These are phyloP conservation scores for Abelmoschus esculentus DNA, from an alignment of 345 rosid species.

Conservation along the genomic window DNA sequence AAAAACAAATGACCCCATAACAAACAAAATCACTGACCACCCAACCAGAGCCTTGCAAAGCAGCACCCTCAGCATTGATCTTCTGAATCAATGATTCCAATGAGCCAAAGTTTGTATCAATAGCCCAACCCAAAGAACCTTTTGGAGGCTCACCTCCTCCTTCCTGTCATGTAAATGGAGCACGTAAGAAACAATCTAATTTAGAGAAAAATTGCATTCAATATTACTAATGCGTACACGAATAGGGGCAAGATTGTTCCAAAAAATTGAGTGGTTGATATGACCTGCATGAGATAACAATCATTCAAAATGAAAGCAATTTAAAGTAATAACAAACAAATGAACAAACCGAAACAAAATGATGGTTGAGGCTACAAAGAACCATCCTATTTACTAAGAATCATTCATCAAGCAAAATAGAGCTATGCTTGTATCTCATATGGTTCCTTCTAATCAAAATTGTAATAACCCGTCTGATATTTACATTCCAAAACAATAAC, in stretches of 20 bases:
- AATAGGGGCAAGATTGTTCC: conserved; percentile 74
- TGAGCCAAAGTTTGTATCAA: conserved; percentile 74
- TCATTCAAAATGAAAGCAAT: background rate
- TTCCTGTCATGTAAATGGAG: conserved; percentile 30
- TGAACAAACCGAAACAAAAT: too few relatives aligned
- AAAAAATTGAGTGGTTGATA: conserved; percentile 86
- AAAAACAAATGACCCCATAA: background rate
- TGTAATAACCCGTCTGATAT: background rate
- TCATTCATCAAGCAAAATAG: background rate
- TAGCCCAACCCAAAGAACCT: conserved; percentile 63
- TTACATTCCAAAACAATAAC: too few relatives aligned
- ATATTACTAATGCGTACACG: conserved; percentile 20
- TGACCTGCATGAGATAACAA: conserved; percentile 47
- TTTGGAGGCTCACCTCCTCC: conserved; percentile 96
- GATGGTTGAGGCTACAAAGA: too few relatives aligned
- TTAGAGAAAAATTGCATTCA: too few relatives aligned
- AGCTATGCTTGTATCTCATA: background rate
- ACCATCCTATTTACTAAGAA: too few relatives aligned
- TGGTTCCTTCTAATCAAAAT: background rate
- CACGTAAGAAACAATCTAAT: too few relatives aligned
- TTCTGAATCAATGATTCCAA: conserved; percentile 60
- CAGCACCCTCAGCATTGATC: conserved; percentile 87
- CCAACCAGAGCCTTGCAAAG: conserved; percentile 98
- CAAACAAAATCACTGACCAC: conserved; percentile 50
- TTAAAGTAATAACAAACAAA: too few relatives aligned